Evolutionary conservation across 2,329 filamentous ascomycete genomes (phyloP), one percentile per base, ranked within the genome.

Genomic region (Ceratocystis eucalypticola): DNA sequence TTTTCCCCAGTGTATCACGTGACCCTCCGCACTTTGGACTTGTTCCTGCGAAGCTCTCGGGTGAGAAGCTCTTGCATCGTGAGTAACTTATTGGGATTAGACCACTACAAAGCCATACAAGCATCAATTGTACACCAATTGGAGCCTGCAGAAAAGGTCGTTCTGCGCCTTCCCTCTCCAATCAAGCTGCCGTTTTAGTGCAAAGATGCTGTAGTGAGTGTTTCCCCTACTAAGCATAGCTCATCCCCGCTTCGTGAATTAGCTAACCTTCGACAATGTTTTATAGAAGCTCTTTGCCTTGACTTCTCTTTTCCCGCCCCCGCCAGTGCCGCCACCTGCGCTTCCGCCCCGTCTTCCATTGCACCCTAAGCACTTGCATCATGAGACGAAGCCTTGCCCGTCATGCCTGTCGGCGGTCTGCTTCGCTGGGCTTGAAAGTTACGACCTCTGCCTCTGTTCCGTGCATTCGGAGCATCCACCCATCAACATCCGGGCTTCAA

Each of bases 371-470:
- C 30, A 5, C 17, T 17, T 8, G 67, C 73, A 77, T 70, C 71
- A 79, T 79, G 77, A 77, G 77, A 76, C 76, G 76, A 72, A 74
- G 74, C 70, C 70, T 79, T 71, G 76, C 76, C 74, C 76, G 76
- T 70, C 76, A 79, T 74, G 76, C 75, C 73, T 76, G 73, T 72
- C 75, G 75, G 71, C 72, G 76, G n/a, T 61, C 20, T 25, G 28
- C 30, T 28, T 37, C 50, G n/a, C n/a, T 41, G 22, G 41, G 41
- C 53, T 15, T 59, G 44, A 6, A 22, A 33, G 7, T 45, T 20
- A 12, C 70, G 72, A 77, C 69, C 71, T 74, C 71, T 71, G 72
- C 70, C 75, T 73, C 48, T 37, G 44, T 57, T 37, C 53, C 57
- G 25, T n/a, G 37, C 28, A 59, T 17, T 45, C 64, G 41, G 15